phyloP scores from a whole-genome alignment of 345 rosid species.

The Isatis tinctoria region DNA sequence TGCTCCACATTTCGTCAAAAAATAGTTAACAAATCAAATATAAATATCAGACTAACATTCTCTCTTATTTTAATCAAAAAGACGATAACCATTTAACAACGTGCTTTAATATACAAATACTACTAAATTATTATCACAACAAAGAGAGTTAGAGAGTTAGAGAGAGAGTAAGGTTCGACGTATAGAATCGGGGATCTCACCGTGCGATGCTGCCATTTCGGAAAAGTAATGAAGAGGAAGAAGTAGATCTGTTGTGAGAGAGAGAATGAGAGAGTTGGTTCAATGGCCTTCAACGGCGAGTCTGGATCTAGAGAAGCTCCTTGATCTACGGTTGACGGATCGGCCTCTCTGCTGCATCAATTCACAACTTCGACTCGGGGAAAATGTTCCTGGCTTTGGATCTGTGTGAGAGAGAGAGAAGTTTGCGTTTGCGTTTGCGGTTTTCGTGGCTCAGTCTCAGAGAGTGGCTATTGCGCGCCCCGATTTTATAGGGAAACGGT shows the following conservation, averaged over 20 bases:
- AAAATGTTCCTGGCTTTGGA: background rate
- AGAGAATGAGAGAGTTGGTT: background rate
- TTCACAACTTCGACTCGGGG: background rate
- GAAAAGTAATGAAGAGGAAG: background rate
- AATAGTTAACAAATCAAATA: background rate
- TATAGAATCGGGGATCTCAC: slow-evolving; percentile 8
- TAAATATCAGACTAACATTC: background rate
- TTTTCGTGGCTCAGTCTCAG: background rate
- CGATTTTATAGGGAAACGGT: slow-evolving; percentile 13
- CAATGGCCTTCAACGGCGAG: slow-evolving; percentile 71
- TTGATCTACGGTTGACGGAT: slow-evolving; percentile 59
- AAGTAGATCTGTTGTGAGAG: background rate
- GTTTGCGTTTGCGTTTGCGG: background rate
- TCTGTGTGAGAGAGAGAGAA: background rate
- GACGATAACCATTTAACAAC: background rate
- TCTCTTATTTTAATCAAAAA: background rate
- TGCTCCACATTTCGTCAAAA: slow-evolving; percentile 12
- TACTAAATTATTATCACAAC: background rate
- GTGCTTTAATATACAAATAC: background rate
- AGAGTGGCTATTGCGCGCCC: slow-evolving; percentile 4
- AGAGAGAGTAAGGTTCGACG: background rate
- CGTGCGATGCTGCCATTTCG: slow-evolving; percentile 46
- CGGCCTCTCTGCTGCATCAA: slow-evolving; percentile 79
- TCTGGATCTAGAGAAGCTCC: slow-evolving; percentile 80
- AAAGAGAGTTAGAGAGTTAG: too few relatives aligned